Evolutionary conservation across 2,329 filamentous ascomycete genomes (phyloP), one percentile per base, ranked within the genome.

Genomic region (Epichloe bromicola): DNA sequence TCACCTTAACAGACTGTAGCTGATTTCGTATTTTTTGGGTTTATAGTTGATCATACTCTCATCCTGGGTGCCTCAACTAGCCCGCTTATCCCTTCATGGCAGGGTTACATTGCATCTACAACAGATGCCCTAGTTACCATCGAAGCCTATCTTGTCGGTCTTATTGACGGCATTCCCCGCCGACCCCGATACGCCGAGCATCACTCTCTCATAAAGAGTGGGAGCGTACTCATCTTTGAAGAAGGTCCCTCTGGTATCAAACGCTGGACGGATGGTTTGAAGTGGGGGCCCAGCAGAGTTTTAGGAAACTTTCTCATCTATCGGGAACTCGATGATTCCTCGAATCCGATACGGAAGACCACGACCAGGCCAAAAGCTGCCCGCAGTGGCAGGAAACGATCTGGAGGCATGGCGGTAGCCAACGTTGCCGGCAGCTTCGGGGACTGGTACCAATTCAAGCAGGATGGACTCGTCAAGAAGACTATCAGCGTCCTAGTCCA

Each of bases 201-300:
- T 49, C 72, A 74, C 20, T 74, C 79, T 23, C 77, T 94, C 49
- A 90, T 95, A 61, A 79, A 79, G 57, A 93, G 87, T 57, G 89
- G 89, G 33, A 84, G 85, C 56, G 80, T 95, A 38, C 91, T 95
- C 67, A 86, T 95, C 57, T 95, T 94, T 65, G 88, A 94, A 61
- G 88, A 95, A 64, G 83, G 87, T 54, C 83, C 86, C 0, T 93
- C 88, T 0, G 88, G 88, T 4, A 94, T 95, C 69, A 93, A 93
- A 70, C 77, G 89, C 52, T 95, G 89, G 89, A 95, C 88, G 0
- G 89, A 95, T 59, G 88, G 89, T 12, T 79, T 90, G 14, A 82
- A 83, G 11, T 95, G 89, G 89, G 93, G 86, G 57, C 89, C 89
- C 0, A 93, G 83, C 66, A 82, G 85, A n/a, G 90, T 93, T 42